Base-by-base conservation (phyloP, 192 early-diverging fungal species). In the Coemansia sp. region DNA sequence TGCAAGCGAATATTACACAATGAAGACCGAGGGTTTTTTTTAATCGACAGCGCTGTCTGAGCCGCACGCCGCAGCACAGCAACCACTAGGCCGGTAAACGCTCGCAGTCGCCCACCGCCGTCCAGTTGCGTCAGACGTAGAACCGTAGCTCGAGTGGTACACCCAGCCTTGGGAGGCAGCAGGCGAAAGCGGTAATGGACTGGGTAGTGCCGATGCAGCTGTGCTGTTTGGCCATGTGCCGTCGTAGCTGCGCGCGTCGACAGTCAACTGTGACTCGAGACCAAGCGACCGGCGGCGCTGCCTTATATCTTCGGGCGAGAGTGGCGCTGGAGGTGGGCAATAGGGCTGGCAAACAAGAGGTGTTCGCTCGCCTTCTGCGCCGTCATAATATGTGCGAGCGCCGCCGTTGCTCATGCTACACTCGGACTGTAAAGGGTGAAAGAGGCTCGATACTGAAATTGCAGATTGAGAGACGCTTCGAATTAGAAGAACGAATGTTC, bases 211-310 rank as follows among this genome's bases (percentile, higher is more conserved):
- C 3, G 24, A 34, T 1, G 36, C 64, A 34, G n/a, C 22, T 20
- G 52, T 27, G 49, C 62, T 31, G 40, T 29, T 53, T 11, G 52
- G 52, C 20, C 52, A 13, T 27, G 52, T 27, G 34, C 36, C 55
- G 24, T 60, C 27, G 66, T 55, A 53, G 52, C 52, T 53, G 24
- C 52, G 52, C 9, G 20, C 52, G n/a, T 78, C 76, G 29, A 22
- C 47, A 10, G 68, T 74, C 12, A 67, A 16, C 52, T 41, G 46
- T 2, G 79, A 81, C 4, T 53, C 63, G 38, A 81, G 70, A 16
- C 80, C 80, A 41, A 81, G 65, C 15, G 80, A 81, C 20, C 80
- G 68, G 16, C 74, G 71, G 5, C 80, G 70, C 75, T 77, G 80
- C 13, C 43, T 66, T 41, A 81, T 74, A 55, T 81, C 80, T 38